Percentiles rank a stretch among this genome's conserved stretches.
Conservation (phyloP, 495 filamentous ascomycete genomes). For the Aspergillus sparsus region DNA sequence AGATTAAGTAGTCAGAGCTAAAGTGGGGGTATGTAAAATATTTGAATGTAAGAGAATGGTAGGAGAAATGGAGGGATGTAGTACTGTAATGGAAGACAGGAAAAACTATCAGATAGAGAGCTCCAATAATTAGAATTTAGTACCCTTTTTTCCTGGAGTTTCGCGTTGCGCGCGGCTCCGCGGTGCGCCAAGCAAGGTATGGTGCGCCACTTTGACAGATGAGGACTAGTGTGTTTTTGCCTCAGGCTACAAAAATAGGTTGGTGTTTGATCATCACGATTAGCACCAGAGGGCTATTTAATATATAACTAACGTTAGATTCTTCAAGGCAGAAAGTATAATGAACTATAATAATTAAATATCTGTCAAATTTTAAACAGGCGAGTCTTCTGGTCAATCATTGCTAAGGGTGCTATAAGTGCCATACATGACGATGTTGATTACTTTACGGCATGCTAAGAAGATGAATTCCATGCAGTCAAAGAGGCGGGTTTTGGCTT, state of each 20-base stretch:
- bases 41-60: background rate
- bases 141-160: conserved; percentile 28
- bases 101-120: conserved; percentile 8
- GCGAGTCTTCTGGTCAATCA: too few relatives aligned
- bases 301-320: too few relatives aligned
- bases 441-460: too few relatives aligned
- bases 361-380: too few relatives aligned
- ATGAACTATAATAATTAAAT: too few relatives aligned
- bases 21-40: background rate
- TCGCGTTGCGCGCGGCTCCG: conserved; percentile 38
- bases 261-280: too few relatives aligned
- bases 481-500: too few relatives aligned
- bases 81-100: conserved; percentile 2
- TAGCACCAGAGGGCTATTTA: too few relatives aligned
- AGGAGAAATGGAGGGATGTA: background rate
- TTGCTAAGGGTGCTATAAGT: too few relatives aligned
- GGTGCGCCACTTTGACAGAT: conserved; percentile 8
- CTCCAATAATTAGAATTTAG: conserved; percentile 7
- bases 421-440: too few relatives aligned
- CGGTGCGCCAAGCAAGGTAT: conserved; percentile 21
- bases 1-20: background rate
- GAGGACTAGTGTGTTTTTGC: conserved; percentile 6
- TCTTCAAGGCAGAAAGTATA: too few relatives aligned
- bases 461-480: too few relatives aligned
- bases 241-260: conserved; percentile 3